Conservation (phyloP, 306 rosid species). For the Begonia peltatifolia region DNA sequence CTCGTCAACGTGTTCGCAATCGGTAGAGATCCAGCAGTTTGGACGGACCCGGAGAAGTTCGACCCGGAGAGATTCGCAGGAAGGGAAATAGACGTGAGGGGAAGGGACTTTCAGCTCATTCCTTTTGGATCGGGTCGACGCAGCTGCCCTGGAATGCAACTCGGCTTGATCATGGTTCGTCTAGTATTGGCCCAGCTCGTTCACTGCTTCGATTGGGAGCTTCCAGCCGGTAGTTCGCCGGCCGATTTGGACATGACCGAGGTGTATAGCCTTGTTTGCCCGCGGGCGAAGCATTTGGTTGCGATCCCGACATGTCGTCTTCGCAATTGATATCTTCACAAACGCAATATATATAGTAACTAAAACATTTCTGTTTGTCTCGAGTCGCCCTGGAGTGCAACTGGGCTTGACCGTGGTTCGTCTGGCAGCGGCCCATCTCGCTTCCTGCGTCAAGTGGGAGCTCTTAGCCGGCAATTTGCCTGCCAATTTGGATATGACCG, state of each 20-base stretch:
- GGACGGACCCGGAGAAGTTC: constrained; percentile 21
- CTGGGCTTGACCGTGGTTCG: constrained; percentile 12
- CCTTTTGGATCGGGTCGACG: constrained; percentile 27
- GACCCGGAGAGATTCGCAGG: constrained; percentile 18
- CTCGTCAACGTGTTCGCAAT: constrained; percentile 18
- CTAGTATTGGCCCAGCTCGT: constrained; percentile 21
- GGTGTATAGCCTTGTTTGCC: constrained; percentile 17
- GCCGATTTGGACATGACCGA: constrained; percentile 24
- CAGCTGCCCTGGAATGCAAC: constrained; percentile 20
- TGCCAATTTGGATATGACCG: constrained; percentile 20
- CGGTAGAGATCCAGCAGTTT: constrained; percentile 17
- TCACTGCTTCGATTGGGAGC: constrained; percentile 27
- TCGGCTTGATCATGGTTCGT: constrained; percentile 12
- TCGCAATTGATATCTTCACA: neutral
- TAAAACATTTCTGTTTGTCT: too few species aligned
- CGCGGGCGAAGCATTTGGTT: constrained; percentile 14
- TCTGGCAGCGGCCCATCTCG: constrained; percentile 19
- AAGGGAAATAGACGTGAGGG: constrained; percentile 12
- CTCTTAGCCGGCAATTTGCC: constrained; percentile 17
- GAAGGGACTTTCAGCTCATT: constrained; percentile 19
- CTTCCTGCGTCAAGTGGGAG: constrained; percentile 24
- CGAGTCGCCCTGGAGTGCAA: constrained; percentile 13
- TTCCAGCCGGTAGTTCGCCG: constrained; percentile 16
- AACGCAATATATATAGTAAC: too few species aligned
- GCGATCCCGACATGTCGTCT: constrained; percentile 19